A percentile compares a stretch with the other conserved stretches of the same genome.
phyloP scores from a whole-genome alignment of 2,329 filamentous ascomycete species.

The Whalleya microplaca region DNA sequence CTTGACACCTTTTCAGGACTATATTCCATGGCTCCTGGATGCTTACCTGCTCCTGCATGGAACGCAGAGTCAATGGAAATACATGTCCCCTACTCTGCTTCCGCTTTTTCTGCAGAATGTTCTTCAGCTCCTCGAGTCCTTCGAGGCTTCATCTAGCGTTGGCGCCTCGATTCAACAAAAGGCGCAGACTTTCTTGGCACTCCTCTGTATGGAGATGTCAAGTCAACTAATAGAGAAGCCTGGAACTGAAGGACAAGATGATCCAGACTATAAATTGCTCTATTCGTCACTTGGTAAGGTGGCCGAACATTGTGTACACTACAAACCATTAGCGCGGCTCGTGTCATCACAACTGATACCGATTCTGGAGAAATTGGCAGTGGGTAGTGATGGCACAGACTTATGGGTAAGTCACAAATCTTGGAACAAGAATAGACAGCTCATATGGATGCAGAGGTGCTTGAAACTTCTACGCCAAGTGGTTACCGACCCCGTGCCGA shows the following conservation, averaged over 20 bases:
- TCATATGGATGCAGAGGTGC: conserved; percentile 36
- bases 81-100: conserved; percentile 36
- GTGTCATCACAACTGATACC: conserved; percentile 48
- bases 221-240: conserved; percentile 36
- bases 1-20: conserved; percentile 43
- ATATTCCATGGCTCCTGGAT: conserved; percentile 55
- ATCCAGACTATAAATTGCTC: conserved; percentile 39
- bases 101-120: conserved; percentile 43
- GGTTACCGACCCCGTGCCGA: conserved; percentile 24
- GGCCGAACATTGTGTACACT: conserved; percentile 39
- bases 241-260: conserved; percentile 32
- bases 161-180: conserved; percentile 40
- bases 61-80: conserved; percentile 44
- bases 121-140: conserved; percentile 37
- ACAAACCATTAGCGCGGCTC: conserved; percentile 42
- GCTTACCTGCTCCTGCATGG: conserved; percentile 47
- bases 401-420: conserved; percentile 43
- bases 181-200: conserved; percentile 42
- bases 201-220: conserved; percentile 48
- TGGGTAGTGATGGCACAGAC: conserved; percentile 43
- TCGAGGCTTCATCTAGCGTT: conserved; percentile 7
- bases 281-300: conserved; percentile 46
- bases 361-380: conserved; percentile 43
- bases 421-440: conserved; percentile 18
- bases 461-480: conserved; percentile 35